phyloP scores from a whole-genome alignment of 2,329 filamentous ascomycete genomes.

The Paracamarosporium sp. region DNA sequence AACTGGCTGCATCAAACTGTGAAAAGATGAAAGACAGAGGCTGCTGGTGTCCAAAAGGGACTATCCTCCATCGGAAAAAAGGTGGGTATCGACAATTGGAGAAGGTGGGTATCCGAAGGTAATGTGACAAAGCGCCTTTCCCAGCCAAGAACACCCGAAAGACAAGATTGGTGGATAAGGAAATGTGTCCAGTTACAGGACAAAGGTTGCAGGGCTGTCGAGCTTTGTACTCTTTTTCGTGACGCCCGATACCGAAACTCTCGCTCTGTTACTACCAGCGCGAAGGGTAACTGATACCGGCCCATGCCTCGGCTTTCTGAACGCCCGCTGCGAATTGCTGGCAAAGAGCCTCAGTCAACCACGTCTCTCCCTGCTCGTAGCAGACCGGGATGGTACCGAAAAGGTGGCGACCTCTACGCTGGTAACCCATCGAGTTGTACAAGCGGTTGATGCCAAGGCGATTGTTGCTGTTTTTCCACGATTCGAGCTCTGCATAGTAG shows the following conservation, averaged over 20 bases:
- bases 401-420: constrained; percentile 1
- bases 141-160: neutral
- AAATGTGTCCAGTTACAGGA: neutral
- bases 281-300: neutral
- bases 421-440: neutral
- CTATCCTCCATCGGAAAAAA: neutral
- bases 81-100: neutral
- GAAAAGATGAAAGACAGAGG: neutral
- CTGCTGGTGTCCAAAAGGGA: neutral
- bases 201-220: neutral
- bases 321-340: constrained; percentile 2
- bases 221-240: neutral
- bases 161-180: neutral
- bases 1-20: too few relatives aligned
- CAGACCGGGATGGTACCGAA: constrained; percentile 2
- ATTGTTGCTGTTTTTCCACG: neutral
- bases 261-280: neutral
- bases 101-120: constrained; percentile 3
- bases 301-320: neutral
- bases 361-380: neutral
- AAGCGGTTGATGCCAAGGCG: neutral
- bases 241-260: neutral
- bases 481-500: neutral
- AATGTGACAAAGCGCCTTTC: neutral
- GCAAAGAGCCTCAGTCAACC: neutral